Conservation (phyloP, 23 red algal genomes). For the Pyropia haitanensis region DNA sequence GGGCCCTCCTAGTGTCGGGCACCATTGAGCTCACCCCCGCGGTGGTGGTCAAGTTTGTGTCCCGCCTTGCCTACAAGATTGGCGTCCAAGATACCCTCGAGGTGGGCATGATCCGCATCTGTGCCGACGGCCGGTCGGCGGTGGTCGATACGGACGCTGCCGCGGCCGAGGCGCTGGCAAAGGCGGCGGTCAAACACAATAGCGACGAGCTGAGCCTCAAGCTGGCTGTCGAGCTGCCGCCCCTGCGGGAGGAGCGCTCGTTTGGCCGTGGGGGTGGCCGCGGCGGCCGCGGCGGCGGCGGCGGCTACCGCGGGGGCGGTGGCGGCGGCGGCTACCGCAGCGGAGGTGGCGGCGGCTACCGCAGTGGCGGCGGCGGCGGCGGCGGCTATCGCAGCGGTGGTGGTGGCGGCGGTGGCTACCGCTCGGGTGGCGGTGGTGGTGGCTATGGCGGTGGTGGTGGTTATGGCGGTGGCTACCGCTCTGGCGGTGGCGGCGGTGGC, state of each 20-base stretch:
- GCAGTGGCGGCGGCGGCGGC: constrained; percentile 7
- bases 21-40: constrained; percentile 14
- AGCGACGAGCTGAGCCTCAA: too few relatives aligned
- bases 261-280: neutral
- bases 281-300: constrained; percentile 10
- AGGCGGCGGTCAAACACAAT: neutral
- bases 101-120: constrained; percentile 75
- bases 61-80: constrained; percentile 17
- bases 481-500: neutral
- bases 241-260: too few relatives aligned
- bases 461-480: neutral
- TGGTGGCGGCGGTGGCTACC: neutral
- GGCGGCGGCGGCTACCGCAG: constrained; percentile 5
- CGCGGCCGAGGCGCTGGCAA: constrained; percentile 6
- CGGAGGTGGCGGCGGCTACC: neutral
- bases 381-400: constrained; percentile 24
- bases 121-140: constrained; percentile 38
- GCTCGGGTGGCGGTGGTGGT: neutral
- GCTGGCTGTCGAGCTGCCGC: too few relatives aligned
- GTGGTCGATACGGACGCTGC: constrained; percentile 1
- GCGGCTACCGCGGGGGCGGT: constrained; percentile 3
- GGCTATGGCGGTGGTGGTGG: neutral
- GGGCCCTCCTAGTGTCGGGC: constrained; percentile 44
- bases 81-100: constrained; percentile 16
- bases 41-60: constrained; percentile 47